Percentiles rank a stretch among this genome's conserved stretches.
These are phyloP conservation scores for Copromyces sp. DNA, from an alignment of 495 filamentous ascomycete species.

Conservation along the genomic window DNA sequence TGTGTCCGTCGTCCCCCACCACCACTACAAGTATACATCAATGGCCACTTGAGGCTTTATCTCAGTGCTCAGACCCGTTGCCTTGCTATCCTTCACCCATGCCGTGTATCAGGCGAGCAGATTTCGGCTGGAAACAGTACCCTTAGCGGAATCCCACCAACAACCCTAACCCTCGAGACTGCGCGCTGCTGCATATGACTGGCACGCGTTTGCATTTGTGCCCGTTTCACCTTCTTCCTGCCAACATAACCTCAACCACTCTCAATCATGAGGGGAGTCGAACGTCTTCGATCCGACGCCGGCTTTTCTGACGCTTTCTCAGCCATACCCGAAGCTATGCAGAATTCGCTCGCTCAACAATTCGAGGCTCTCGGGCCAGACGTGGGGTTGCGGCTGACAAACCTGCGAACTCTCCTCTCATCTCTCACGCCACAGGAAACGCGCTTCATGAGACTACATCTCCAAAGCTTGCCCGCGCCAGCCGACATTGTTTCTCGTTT, in stretches of 20 bases:
- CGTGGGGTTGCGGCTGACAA: neutral
- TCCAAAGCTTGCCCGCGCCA: conserved; percentile 7
- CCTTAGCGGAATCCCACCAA: neutral
- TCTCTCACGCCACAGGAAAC: conserved; percentile 15
- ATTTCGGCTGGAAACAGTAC: neutral
- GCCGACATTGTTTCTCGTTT: conserved; percentile 21
- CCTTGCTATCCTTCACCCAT: neutral
- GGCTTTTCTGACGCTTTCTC: neutral
- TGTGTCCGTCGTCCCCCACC: neutral
- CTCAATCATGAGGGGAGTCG: neutral
- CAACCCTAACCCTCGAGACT: neutral
- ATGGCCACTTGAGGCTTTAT: neutral
- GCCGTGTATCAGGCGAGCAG: neutral
- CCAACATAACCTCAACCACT: neutral
- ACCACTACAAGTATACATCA: too few relatives aligned
- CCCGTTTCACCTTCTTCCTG: neutral
- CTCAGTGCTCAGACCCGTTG: neutral
- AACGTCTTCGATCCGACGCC: neutral
- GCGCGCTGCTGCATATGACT: neutral
- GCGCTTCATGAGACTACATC: conserved; percentile 16
- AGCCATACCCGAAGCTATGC: neutral
- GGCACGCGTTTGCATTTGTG: neutral
- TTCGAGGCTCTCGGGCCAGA: conserved; percentile 4
- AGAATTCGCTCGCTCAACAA: neutral
- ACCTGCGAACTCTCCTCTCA: conserved; percentile 1